Evolutionary conservation across 192 early-diverging fungal genomes (phyloP).

Genomic region (Rhizophlyctis rosea): DNA sequence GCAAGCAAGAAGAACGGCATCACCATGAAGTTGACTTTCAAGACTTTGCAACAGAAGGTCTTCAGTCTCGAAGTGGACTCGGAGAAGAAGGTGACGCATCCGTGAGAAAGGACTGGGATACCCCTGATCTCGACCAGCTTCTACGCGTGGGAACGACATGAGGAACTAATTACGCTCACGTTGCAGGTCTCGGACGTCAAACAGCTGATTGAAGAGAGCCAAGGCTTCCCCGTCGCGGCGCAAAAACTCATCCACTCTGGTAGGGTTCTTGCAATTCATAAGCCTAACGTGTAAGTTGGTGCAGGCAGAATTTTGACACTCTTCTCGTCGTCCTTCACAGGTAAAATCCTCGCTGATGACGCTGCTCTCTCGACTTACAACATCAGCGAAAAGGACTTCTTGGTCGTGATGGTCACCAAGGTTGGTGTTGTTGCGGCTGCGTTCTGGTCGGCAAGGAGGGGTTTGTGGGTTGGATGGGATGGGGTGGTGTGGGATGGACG

Average conservation of each 20-base stretch:
- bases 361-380: slow-evolving; percentile 70
- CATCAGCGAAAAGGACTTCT: slow-evolving; percentile 87
- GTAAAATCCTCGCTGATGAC: slow-evolving; percentile 84
- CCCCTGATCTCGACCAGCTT: background rate
- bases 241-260: slow-evolving; percentile 91
- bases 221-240: slow-evolving; percentile 64
- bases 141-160: background rate
- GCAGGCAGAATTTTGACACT: too few relatives aligned
- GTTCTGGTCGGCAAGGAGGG: too few relatives aligned
- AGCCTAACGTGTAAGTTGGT: too few relatives aligned
- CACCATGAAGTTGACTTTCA: slow-evolving; percentile 79
- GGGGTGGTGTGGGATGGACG: too few relatives aligned
- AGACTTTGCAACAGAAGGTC: slow-evolving; percentile 85
- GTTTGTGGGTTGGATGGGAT: too few relatives aligned
- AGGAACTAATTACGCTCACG: background rate
- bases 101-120: slow-evolving; percentile 38
- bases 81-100: slow-evolving; percentile 44
- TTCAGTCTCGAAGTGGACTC: slow-evolving; percentile 78
- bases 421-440: slow-evolving; percentile 45
- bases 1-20: too few relatives aligned
- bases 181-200: slow-evolving; percentile 74
- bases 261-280: too few relatives aligned
- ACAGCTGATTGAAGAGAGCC: slow-evolving; percentile 65
- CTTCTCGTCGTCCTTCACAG: slow-evolving; percentile 40
- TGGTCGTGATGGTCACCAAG: slow-evolving; percentile 95